Conservation (phyloP, 768 basidiomycete species). For the Lyophyllum shimeji region DNA sequence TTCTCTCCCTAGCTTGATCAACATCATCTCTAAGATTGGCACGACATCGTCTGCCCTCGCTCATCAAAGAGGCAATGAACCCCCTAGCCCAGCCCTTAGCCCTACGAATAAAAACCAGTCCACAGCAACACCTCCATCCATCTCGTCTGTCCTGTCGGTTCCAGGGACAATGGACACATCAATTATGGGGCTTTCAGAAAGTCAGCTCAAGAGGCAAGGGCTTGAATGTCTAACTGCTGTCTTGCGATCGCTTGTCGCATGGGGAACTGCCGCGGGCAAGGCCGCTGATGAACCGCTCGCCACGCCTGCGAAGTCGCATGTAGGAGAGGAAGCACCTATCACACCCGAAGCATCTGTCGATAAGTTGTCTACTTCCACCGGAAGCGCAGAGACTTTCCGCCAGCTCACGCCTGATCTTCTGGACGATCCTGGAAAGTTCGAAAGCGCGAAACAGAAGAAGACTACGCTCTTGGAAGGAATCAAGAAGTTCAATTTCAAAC, state of each 20-base stretch:
- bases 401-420: conserved; percentile 73
- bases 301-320: conserved; percentile 41
- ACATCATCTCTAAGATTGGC: conserved; percentile 92
- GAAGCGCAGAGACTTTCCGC: conserved; percentile 56
- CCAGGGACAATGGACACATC: conserved; percentile 70
- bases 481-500: conserved; percentile 97
- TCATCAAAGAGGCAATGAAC: conserved; percentile 53
- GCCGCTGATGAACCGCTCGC: conserved; percentile 39
- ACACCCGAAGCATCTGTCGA: conserved; percentile 61
- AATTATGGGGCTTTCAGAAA: conserved; percentile 71
- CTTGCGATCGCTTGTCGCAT: conserved; percentile 84
- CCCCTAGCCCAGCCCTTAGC: conserved; percentile 59
- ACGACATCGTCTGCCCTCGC: conserved; percentile 50
- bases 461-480: conserved; percentile 93
- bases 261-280: conserved; percentile 70
- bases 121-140: conserved; percentile 49
- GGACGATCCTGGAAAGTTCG: conserved; percentile 93
- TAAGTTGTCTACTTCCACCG: conserved; percentile 43
- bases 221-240: conserved; percentile 92
- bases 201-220: conserved; percentile 84
- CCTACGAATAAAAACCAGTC: conserved; percentile 48
- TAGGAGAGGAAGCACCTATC: conserved; percentile 52
- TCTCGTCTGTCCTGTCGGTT: conserved; percentile 61
- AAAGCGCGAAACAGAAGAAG: conserved; percentile 95
- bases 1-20: conserved; percentile 48